Conservation (phyloP, 2,329 filamentous ascomycete species). For the Pseudogymnoascus sp. region DNA sequence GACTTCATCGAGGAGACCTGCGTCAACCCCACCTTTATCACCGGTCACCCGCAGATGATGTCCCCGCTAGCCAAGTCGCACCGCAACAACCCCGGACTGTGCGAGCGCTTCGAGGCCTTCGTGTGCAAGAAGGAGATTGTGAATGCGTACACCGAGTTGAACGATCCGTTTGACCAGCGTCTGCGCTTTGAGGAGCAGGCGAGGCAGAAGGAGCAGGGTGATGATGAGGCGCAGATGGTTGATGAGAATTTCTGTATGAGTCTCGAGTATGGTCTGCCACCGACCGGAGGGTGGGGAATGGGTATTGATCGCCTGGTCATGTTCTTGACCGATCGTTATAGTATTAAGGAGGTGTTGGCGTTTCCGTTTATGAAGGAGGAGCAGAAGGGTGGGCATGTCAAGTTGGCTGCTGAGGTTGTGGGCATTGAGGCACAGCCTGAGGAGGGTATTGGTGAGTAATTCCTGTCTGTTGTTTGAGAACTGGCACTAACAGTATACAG, state of each 20-base stretch:
- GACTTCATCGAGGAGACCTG: constrained; percentile 94
- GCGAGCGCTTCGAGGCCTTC: constrained; percentile 95
- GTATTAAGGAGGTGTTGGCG: constrained; percentile 88
- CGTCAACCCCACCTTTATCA: constrained; percentile 88
- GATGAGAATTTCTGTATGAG: constrained; percentile 93
- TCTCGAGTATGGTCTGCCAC: constrained; percentile 84
- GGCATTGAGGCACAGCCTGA: constrained; percentile 51
- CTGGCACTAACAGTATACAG: background rate
- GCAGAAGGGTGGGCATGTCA: constrained; percentile 41
- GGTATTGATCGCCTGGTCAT: constrained; percentile 90
- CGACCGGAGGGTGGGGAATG: constrained; percentile 94
- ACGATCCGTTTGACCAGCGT: constrained; percentile 92
- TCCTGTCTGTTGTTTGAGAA: background rate
- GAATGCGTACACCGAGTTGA: constrained; percentile 94
- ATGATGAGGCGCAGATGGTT: constrained; percentile 91
- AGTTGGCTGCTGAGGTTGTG: constrained; percentile 54
- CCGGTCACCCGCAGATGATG: constrained; percentile 82
- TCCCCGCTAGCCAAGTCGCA: constrained; percentile 95
- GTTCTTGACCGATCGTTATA: constrained; percentile 94
- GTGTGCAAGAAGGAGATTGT: constrained; percentile 96
- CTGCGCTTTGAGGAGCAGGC: constrained; percentile 92
- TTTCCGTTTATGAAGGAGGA: constrained; percentile 99
- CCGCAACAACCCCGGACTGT: constrained; percentile 71
- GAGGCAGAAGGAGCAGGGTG: constrained; percentile 88
- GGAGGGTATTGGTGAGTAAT: constrained; percentile 43